Conservation (phyloP, 345 rosid genomes). For the Microthlaspi erraticum region DNA sequence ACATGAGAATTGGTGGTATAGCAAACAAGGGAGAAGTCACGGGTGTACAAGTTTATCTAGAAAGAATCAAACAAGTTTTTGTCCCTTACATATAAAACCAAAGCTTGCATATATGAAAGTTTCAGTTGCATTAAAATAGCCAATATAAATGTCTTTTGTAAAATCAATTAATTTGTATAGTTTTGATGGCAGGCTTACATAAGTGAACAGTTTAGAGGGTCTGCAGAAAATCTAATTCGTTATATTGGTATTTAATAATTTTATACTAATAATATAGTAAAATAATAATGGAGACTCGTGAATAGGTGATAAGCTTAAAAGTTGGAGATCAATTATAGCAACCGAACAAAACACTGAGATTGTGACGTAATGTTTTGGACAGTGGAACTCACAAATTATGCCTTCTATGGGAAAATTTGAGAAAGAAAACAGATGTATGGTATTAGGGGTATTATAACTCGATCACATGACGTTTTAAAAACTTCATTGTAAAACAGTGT, state of each 20-base stretch:
- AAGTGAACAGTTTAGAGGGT: conserved; percentile 24
- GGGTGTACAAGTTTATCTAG: conserved; percentile 41
- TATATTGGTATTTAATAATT: background rate
- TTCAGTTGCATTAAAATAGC: conserved; percentile 21
- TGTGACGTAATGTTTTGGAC: conserved; percentile 36
- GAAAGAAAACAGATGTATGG: background rate
- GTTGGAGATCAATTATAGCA: conserved; percentile 38
- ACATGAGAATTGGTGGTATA: conserved; percentile 21
- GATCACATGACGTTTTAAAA: background rate
- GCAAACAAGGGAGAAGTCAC: conserved; percentile 43
- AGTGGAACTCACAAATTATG: conserved; percentile 28
- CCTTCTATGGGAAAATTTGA: conserved; percentile 14
- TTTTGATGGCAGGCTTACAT: conserved; percentile 32
- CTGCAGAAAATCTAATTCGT: conserved; percentile 1
- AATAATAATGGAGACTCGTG: conserved; percentile 28
- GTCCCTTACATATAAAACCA: conserved; percentile 41
- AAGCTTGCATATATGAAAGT: conserved; percentile 13
- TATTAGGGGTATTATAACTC: background rate
- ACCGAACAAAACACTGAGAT: conserved; percentile 43
- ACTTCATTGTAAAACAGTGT: background rate
- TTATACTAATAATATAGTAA: conserved; percentile 2
- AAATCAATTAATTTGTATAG: conserved; percentile 12
- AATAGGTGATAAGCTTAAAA: conserved; percentile 35
- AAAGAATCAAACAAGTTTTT: conserved; percentile 45
- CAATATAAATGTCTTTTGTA: conserved; percentile 1